Conservation (phyloP, 208 protist species). For the Leishmania turanica region DNA sequence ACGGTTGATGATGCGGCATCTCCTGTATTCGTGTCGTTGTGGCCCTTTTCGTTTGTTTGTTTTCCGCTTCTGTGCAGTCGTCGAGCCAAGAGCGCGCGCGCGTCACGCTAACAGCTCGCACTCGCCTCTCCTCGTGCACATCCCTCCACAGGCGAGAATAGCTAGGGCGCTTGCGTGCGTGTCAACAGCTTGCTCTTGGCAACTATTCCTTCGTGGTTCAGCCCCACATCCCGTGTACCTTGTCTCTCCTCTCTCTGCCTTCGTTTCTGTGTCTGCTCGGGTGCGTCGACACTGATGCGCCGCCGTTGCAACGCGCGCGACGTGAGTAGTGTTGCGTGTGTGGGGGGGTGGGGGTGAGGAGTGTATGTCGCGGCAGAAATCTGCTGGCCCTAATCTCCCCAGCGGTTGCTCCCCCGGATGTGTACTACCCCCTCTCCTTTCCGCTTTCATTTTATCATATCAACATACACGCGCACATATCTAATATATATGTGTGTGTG, state of each 20-base stretch:
- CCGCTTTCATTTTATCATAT: neutral
- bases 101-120: neutral
- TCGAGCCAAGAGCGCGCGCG: neutral
- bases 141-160: neutral
- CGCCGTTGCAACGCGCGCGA: neutral
- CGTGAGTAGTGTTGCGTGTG: neutral
- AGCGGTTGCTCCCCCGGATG: neutral
- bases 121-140: neutral
- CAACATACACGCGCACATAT: too few species aligned
- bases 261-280: neutral
- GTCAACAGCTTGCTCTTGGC: neutral
- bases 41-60: neutral
- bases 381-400: neutral
- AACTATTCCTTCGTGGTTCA: neutral
- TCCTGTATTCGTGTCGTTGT: neutral
- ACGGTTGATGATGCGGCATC: neutral
- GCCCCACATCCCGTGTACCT: neutral
- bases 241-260: neutral
- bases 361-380: neutral
- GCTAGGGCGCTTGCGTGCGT: neutral
- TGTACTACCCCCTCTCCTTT: neutral
- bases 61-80: neutral
- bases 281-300: neutral
- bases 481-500: neutral
- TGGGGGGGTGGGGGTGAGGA: neutral